These are phyloP conservation scores for Termitomyces sp. DNA, from an alignment of 768 basidiomycete genomes.

Conservation along the genomic window DNA sequence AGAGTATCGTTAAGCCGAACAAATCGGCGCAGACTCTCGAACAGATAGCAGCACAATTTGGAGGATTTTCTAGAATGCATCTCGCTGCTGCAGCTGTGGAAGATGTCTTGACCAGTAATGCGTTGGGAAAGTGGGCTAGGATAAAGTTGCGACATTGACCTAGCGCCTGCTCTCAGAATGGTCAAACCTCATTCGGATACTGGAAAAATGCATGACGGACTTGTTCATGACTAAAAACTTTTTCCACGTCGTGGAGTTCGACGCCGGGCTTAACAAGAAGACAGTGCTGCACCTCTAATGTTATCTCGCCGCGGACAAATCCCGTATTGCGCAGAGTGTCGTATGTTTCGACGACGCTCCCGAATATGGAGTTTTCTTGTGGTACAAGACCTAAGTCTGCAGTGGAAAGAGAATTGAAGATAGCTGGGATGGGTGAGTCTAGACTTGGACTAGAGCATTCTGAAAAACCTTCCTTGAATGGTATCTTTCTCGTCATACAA, in stretches of 20 bases:
- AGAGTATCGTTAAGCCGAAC: conserved; percentile 60
- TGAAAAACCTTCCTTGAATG: conserved; percentile 23
- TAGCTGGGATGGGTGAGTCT: conserved; percentile 35
- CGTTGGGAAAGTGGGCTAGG: conserved; percentile 43
- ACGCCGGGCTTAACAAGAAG: conserved; percentile 60
- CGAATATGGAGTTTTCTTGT: conserved; percentile 76
- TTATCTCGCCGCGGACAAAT: conserved; percentile 57
- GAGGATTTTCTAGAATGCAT: conserved; percentile 33
- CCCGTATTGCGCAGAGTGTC: conserved; percentile 48
- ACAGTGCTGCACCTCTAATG: conserved; percentile 62
- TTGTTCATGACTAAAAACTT: conserved; percentile 77
- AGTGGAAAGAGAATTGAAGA: conserved; percentile 43
- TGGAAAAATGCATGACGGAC: conserved; percentile 27
- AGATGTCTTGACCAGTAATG: conserved; percentile 46
- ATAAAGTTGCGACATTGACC: conserved; percentile 75
- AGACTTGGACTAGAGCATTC: too few relatives aligned
- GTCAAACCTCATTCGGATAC: conserved; percentile 1
- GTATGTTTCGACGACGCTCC: conserved; percentile 71
- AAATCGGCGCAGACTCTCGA: conserved; percentile 57
- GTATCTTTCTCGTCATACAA: conserved; percentile 28
- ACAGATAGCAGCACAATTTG: conserved; percentile 67
- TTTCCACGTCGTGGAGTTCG: conserved; percentile 45
- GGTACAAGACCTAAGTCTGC: conserved; percentile 61
- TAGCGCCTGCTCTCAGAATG: conserved; percentile 47
- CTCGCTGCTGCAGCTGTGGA: conserved; percentile 75